Evolutionary conservation across 1,284 basidiomycete species (phyloP).

Genomic region (Sanguinoderma infundibulare): DNA sequence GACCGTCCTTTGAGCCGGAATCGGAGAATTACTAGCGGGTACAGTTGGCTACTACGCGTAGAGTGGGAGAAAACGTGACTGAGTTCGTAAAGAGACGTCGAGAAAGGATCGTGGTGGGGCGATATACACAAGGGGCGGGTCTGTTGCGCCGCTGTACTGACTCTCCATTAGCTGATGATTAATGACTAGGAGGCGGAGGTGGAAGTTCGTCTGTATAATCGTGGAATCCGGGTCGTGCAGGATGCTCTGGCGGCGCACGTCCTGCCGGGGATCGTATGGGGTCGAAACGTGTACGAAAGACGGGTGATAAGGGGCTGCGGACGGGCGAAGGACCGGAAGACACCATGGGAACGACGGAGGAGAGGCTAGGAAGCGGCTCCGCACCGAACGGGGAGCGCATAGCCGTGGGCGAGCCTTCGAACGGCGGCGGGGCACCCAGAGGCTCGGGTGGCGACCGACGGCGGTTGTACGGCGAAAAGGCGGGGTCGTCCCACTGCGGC

Average conservation of each 20-base stretch:
- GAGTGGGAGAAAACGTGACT: conserved; percentile 21
- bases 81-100: conserved; percentile 30
- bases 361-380: conserved; percentile 21
- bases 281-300: conserved; percentile 21
- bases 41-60: conserved; percentile 22
- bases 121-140: conserved; percentile 20
- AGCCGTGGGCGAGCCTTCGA: conserved; percentile 11
- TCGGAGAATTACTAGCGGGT: conserved; percentile 18
- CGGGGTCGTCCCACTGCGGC: conserved; percentile 59
- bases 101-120: conserved; percentile 26
- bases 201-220: conserved; percentile 23
- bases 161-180: conserved; percentile 10
- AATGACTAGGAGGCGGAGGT: conserved; percentile 21
- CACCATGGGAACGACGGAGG: conserved; percentile 15
- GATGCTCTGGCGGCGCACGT: conserved; percentile 18
- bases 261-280: conserved; percentile 26
- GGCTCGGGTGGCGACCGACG: conserved; percentile 24
- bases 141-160: not conserved
- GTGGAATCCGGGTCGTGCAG: conserved; percentile 25
- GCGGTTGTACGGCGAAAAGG: conserved; percentile 36
- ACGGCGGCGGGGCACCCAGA: conserved; percentile 10
- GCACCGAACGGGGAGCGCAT: conserved; percentile 12
- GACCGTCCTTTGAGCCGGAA: conserved; percentile 5
- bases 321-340: conserved; percentile 10
- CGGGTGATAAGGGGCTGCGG: conserved; percentile 19